Evolutionary conservation across 352 stramenopile genomes (phyloP), one percentile per base, ranked within the genome.

Genomic region (Pythium oligandrum): DNA sequence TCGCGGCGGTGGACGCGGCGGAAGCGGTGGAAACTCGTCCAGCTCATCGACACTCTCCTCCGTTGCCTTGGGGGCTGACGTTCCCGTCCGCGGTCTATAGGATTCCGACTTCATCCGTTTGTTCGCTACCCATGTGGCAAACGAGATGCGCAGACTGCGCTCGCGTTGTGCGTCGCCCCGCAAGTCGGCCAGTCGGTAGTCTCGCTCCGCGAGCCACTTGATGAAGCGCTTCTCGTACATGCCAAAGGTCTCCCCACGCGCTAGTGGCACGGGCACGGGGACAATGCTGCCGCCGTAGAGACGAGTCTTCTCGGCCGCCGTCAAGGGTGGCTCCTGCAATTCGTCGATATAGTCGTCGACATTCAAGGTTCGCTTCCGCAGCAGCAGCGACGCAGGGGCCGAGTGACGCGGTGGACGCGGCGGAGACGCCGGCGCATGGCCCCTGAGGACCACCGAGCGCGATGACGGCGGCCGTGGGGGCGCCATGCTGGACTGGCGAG

Each of bases 61-160:
- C 17, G 17, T 26, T 26, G 17, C 17, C 17, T 26, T 26, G 17
- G 17, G 17, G 17, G 17, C 17, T 26, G 17, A 26, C 17, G 17
- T 26, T 26, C 17, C 17, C 17, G 17, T 26, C 17, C 17, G 17
- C 17, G 17, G 17, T 26, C 17, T 26, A 26, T 26, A 26, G 17
- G 17, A 26, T 26, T 26, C 17, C 17, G 17, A 26, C 17, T 26
- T 26, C 17, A 26, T 26, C 7, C 4, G 9, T 8, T 43, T n/a
- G 8, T 17, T 33, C 35, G 47, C 35, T 6, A 45, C n/a, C 17
- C 38, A 26, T 6, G 26, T 11, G 7, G 50, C 50, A 48, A 55
- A 56, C 51, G 51, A 49, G 33, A 56, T 49, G 26, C 51, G 51
- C 1, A 45, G 17, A 10, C 31, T 38, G 10, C 51, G 51, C 42